phyloP scores from a whole-genome alignment of 306 rosid species.

The Rosa lucieae region DNA sequence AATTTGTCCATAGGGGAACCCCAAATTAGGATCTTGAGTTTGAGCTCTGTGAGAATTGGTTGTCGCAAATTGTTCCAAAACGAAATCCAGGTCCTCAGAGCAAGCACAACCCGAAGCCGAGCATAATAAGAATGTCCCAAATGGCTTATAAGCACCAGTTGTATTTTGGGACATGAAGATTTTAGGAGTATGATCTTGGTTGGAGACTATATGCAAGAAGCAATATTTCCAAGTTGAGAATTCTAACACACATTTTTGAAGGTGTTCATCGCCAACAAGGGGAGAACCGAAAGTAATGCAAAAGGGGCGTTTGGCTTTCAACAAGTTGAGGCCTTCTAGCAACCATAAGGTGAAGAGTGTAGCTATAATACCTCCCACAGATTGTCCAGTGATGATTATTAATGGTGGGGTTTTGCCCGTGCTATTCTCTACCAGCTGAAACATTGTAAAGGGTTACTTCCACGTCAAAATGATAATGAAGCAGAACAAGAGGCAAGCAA shows the following conservation, averaged over 20 bases:
- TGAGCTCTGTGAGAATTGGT: background rate
- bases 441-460: constrained; percentile 21
- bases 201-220: constrained; percentile 57
- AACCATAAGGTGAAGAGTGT: constrained; percentile 62
- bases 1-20: constrained; percentile 32
- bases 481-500: background rate
- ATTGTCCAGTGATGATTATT: constrained; percentile 63
- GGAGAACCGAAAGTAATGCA: constrained; percentile 83
- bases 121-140: constrained; percentile 65
- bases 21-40: background rate
- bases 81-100: constrained; percentile 42
- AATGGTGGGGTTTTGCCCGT: constrained; percentile 10
- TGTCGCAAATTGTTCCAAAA: constrained; percentile 28
- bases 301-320: constrained; percentile 47
- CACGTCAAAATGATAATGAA: background rate
- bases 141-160: constrained; percentile 36
- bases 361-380: constrained; percentile 67
- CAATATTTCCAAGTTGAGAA: constrained; percentile 57
- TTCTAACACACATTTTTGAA: constrained; percentile 42
- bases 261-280: constrained; percentile 44
- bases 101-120: constrained; percentile 41
- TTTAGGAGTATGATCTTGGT: constrained; percentile 47
- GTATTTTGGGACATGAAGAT: background rate
- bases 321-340: constrained; percentile 26
- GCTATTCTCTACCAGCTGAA: background rate